Percentiles rank a stretch among this genome's conserved stretches.
Conservation (phyloP, 208 protist genomes). For the Trypanosoma cruzi region DNA sequence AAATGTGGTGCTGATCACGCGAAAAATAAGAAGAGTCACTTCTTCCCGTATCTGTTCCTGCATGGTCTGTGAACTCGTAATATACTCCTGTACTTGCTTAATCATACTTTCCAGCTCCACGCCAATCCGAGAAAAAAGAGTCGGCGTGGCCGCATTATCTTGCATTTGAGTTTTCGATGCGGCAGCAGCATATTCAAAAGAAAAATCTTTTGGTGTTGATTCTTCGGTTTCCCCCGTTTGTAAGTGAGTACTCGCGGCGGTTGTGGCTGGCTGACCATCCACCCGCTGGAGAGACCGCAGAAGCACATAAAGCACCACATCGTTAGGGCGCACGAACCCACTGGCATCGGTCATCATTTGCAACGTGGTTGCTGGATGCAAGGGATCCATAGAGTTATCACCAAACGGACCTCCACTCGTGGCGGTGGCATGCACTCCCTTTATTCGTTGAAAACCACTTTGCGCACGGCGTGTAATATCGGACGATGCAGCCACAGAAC, state of each 20-base stretch:
- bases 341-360: neutral
- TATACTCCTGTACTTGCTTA: slow-evolving; percentile 25
- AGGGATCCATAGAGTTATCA: neutral
- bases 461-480: slow-evolving; percentile 2
- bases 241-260: neutral
- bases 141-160: neutral
- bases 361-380: neutral
- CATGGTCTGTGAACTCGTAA: slow-evolving; percentile 28
- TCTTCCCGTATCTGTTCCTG: slow-evolving; percentile 69
- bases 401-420: neutral
- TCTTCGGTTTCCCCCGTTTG: neutral
- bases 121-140: slow-evolving; percentile 28
- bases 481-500: neutral
- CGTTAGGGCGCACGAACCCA: slow-evolving; percentile 1
- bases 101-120: slow-evolving; percentile 36
- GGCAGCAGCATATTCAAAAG: neutral
- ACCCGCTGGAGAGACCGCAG: slow-evolving; percentile 10
- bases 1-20: slow-evolving; percentile 68
- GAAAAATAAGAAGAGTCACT: slow-evolving; percentile 74
- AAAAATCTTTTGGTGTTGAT: slow-evolving; percentile 14
- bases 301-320: slow-evolving; percentile 23
- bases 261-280: neutral
- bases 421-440: neutral
- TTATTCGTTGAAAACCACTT: slow-evolving; percentile 1
- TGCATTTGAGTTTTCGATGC: neutral